Evolutionary conservation across 495 filamentous ascomycete species (phyloP), one percentile per base, ranked within the genome.

Genomic region (Aspergillus bridgeri): DNA sequence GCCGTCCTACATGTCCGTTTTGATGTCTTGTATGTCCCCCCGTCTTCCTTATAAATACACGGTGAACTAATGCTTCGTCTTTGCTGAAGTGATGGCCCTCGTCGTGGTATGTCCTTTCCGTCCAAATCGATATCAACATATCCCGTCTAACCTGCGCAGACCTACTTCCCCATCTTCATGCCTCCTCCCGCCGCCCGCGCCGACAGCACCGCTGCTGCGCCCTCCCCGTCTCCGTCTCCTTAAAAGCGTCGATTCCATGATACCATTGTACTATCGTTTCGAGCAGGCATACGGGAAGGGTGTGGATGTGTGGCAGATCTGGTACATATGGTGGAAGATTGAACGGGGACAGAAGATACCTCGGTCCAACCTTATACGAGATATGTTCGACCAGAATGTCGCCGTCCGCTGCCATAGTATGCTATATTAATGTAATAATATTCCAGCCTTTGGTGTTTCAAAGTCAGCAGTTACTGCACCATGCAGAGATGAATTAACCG

Each of bases 161-260:
- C 89, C 51, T 96, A 96, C 69, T 81, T 96, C 61, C 90, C 89
- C n/a, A 75, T 96, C 55, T 95, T 96, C 75, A 70, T 96, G 55
- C 91, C 90, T 42, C 83, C 82, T 3, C 74, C 78, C 54, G 57
- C 64, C 17, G 64, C 66, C 18, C 65, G 62, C 13, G n/a, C n/a
- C n/a, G 70, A 67, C 42, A 65, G 74, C 59, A 67, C 78, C 60
- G 68, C 75, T 64, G 56, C 75, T 62, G 69, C 83, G 11, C 33
- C 33, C 61, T 69, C 71, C 48, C 70, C 80, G 7, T 69, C 74
- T 24, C 70, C 81, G 42, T 77, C 72, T 20, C 69, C 78, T 22
- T 76, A 65, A 63, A 44, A 50, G 21, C n/a, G n/a, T 43, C 42
- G 11, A 15, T 42, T 51, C 44, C 24, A 50, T 48, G 51, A 62